Evolutionary conservation across 345 rosid species (phyloP).

Genomic region (Populus davidiana): DNA sequence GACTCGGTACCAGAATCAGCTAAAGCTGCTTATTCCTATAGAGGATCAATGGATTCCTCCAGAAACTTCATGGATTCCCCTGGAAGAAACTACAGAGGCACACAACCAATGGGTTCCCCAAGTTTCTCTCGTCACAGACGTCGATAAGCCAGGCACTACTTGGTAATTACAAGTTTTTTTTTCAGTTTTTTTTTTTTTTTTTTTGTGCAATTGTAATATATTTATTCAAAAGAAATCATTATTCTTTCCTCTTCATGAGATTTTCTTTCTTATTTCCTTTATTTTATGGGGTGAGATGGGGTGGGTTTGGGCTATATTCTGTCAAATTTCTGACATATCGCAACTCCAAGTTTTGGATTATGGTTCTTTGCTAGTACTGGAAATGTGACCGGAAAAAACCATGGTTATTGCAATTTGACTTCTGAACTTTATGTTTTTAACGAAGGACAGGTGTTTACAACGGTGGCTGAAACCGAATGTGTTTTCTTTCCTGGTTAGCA

Average conservation of each 20-base stretch:
- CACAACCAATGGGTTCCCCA: conserved; percentile 53
- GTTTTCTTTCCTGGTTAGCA: neutral
- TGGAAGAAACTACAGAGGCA: conserved; percentile 31
- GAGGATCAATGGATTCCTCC: conserved; percentile 68
- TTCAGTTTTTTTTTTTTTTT: neutral
- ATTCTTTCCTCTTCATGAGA: conserved; percentile 8
- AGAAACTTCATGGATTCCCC: conserved; percentile 58
- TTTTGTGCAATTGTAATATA: conserved; percentile 16
- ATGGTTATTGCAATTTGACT: neutral
- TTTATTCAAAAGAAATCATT: conserved; percentile 13
- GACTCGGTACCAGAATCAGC: conserved; percentile 66
- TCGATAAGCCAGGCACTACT: conserved; percentile 31
- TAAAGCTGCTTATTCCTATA: conserved; percentile 56
- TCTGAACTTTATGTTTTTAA: too few species aligned
- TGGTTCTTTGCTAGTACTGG: neutral
- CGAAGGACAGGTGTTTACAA: neutral
- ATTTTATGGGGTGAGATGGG: neutral
- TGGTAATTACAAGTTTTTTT: conserved; percentile 5
- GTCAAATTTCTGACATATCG: neutral
- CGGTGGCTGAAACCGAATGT: neutral
- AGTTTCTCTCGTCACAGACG: conserved; percentile 53
- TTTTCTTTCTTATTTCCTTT: neutral
- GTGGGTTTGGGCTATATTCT: neutral
- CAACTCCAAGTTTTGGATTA: neutral
- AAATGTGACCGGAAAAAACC: neutral